A percentile compares a stretch with the other conserved stretches of the same genome.
These are phyloP conservation scores for Saccharomyces hybrid DNA, from an alignment of 1,139 yeast species.

Conservation along the genomic window DNA sequence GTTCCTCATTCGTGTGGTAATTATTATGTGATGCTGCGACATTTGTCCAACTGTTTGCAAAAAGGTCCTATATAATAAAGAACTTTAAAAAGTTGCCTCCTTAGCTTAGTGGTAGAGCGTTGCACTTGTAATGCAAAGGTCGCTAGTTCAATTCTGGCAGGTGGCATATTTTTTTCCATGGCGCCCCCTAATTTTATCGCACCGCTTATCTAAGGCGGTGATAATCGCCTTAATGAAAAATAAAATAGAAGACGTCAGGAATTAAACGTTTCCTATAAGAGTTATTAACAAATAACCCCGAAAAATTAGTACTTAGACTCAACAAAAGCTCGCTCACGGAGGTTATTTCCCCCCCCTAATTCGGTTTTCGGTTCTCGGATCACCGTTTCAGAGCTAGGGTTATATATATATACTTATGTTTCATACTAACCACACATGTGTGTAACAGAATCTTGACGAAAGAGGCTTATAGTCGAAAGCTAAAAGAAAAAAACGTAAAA, in stretches of 20 bases:
- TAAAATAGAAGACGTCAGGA: background rate
- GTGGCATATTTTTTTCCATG: slow-evolving; percentile 45
- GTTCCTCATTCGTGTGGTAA: too few relatives aligned
- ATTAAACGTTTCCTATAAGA: background rate
- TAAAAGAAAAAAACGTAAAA: background rate
- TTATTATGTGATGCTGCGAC: background rate
- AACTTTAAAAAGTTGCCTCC: slow-evolving; percentile 40
- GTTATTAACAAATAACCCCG: background rate
- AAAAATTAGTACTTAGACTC: background rate
- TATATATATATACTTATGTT: background rate
- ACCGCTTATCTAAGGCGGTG: background rate
- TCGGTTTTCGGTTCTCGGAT: background rate
- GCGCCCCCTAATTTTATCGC: background rate
- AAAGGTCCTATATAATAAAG: too few relatives aligned
- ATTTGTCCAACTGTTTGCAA: too few relatives aligned
- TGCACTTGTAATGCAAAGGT: slow-evolving; percentile 94
- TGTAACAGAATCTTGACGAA: background rate
- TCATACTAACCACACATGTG: background rate
- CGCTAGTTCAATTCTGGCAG: slow-evolving; percentile 93
- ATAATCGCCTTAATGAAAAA: background rate
- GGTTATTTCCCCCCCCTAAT: background rate
- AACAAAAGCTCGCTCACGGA: background rate
- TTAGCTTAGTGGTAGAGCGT: slow-evolving; percentile 94
- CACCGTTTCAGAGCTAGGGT: background rate
- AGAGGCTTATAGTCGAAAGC: background rate